Conservation (phyloP, 2,329 filamentous ascomycete species). For the Scolecobasidium constrictum region DNA sequence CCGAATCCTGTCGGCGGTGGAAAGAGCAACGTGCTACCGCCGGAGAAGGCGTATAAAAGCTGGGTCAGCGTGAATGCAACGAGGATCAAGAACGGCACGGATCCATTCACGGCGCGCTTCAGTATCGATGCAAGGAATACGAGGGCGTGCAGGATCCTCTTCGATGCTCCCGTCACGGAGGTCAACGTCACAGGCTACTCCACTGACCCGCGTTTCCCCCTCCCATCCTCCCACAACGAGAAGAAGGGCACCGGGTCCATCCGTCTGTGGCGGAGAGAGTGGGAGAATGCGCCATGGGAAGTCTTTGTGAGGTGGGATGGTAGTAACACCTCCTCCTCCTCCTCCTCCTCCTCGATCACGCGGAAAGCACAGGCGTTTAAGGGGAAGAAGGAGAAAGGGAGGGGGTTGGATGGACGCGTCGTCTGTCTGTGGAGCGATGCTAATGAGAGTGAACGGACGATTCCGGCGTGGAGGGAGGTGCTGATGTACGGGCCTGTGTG, state of each 20-base stretch:
- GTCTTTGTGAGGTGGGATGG: slow-evolving; percentile 59
- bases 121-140: slow-evolving; percentile 63
- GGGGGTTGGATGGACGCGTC: slow-evolving; percentile 50
- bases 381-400: slow-evolving; percentile 21
- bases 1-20: slow-evolving; percentile 35
- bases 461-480: slow-evolving; percentile 78
- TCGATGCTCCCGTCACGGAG: slow-evolving; percentile 54
- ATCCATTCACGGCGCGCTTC: slow-evolving; percentile 45
- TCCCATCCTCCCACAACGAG: slow-evolving; percentile 40
- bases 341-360: no score
- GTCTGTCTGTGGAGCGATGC: slow-evolving; percentile 83
- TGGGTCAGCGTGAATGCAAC: slow-evolving; percentile 60
- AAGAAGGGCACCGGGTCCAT: slow-evolving; percentile 46
- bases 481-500: slow-evolving; percentile 67
- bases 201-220: slow-evolving; percentile 54
- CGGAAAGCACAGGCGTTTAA: no score
- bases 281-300: slow-evolving; percentile 59
- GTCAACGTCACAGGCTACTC: slow-evolving; percentile 53
- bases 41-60: slow-evolving; percentile 33
- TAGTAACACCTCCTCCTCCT: no score
- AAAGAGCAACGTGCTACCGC: slow-evolving; percentile 21
- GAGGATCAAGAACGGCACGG: slow-evolving; percentile 30
- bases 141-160: slow-evolving; percentile 63
- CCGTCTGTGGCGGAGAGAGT: slow-evolving; percentile 72
- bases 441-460: slow-evolving; percentile 54